Evolutionary conservation across 2,329 filamentous ascomycete genomes (phyloP), one percentile per base, ranked within the genome.

Genomic region (Alternaria incomplexa): DNA sequence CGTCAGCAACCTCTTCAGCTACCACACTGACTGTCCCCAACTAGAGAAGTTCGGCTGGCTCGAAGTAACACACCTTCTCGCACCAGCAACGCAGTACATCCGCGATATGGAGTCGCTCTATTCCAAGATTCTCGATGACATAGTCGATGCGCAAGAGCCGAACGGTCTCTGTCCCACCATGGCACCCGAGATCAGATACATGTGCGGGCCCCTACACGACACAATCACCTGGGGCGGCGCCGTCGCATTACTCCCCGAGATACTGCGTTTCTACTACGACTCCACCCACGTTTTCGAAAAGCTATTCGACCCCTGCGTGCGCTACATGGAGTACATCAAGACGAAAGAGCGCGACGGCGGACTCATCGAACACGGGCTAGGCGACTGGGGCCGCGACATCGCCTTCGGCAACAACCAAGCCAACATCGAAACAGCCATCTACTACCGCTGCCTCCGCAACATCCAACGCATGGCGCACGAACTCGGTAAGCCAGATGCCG

Each of bases 171-270:
- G 83, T 6, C 83, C 83, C 1, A 84, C 81, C 0, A 84, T 85
- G 82, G 83, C 82, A 1, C 83, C 83, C 0, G 78, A 83, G 61
- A 81, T 83, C 23, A 70, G 83, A 13, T 84, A 84, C 56, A 84
- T 84, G 82, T 83, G 82, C 59, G 83, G 83, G 0, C 83, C 83
- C 1, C 73, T 84, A 4, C 81, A 84, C 58, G 82, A 84, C 56
- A 84, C 82, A 0, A 82, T 83, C 53, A 81, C 80, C 2, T 83
- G 81, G 81, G 81, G 80, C 13, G 80, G 80, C 22, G 81, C 80
- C 1, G 62, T 81, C 73, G 81, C 67, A 6, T 13, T 71, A 11
- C 60, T 73, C 1, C 70, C 70, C 0, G 80, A 81, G 30, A 70
- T 82, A 1, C 64, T 83, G 10, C 77, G 77, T 25, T 75, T 73